Evolutionary conservation across 2,329 filamentous ascomycete genomes (phyloP).

Genomic region (Aschersonia sp.): DNA sequence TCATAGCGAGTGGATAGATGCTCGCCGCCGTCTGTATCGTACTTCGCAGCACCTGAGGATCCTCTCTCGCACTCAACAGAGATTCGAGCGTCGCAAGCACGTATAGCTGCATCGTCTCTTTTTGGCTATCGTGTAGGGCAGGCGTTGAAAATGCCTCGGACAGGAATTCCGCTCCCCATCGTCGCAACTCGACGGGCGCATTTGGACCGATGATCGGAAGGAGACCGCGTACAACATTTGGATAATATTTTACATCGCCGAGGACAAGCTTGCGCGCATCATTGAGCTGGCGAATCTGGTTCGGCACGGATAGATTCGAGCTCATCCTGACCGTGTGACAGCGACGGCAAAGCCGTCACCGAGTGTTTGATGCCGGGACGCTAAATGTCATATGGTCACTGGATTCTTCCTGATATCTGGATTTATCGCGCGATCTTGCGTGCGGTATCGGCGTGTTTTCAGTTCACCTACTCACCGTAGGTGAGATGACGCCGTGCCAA

Average conservation of each 20-base stretch:
- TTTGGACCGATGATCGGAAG: constrained; percentile 75
- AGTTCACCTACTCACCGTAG: too few relatives aligned
- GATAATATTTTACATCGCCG: constrained; percentile 75
- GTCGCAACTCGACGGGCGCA: constrained; percentile 63
- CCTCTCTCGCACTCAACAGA: constrained; percentile 57
- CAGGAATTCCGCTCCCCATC: constrained; percentile 94
- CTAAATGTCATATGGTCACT: too few relatives aligned
- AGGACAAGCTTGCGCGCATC: constrained; percentile 83
- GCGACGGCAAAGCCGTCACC: neutral
- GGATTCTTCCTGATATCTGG: too few relatives aligned
- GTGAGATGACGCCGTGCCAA: neutral
- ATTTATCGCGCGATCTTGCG: too few relatives aligned
- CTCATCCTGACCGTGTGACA: constrained; percentile 31
- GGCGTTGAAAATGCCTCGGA: constrained; percentile 93
- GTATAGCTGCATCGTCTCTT: constrained; percentile 62
- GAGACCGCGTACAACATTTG: constrained; percentile 80
- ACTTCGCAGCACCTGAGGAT: constrained; percentile 68
- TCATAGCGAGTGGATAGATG: constrained; percentile 82
- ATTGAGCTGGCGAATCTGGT: constrained; percentile 78
- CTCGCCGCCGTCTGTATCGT: constrained; percentile 80
- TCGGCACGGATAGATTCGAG: constrained; percentile 43
- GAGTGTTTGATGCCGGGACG: too few relatives aligned
- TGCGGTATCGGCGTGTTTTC: too few relatives aligned
- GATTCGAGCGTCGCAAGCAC: constrained; percentile 65
- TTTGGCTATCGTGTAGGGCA: constrained; percentile 60